Evolutionary conservation across 169 alveolate species (phyloP).

Genomic region (Sarcocystis neurona): DNA sequence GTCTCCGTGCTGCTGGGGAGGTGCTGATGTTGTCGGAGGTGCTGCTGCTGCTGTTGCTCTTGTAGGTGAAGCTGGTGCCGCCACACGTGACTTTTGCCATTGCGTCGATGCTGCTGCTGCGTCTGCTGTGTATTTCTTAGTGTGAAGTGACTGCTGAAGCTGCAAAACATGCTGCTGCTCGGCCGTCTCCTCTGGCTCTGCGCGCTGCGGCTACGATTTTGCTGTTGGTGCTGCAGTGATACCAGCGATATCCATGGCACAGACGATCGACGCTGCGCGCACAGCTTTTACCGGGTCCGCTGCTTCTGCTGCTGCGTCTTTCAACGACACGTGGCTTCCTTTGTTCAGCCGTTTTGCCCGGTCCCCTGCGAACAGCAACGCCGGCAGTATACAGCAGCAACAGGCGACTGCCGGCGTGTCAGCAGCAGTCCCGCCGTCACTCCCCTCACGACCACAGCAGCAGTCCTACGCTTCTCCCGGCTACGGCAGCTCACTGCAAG

Average conservation of each 20-base stretch:
- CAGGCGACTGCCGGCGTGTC: no score
- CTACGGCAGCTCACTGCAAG: no score
- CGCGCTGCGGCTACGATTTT: no score
- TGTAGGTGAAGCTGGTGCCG: background rate
- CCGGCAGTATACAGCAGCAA: no score
- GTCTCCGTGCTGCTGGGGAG: background rate
- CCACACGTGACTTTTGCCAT: background rate
- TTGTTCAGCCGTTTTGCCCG: no score
- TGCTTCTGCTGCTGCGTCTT: no score
- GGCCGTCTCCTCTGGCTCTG: background rate
- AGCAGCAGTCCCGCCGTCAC: no score
- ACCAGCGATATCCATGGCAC: constrained; percentile 22
- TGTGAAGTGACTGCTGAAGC: background rate
- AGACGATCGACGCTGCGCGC: constrained; percentile 30
- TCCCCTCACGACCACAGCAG: no score
- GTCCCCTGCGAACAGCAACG: no score
- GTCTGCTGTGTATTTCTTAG: background rate
- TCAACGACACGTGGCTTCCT: no score
- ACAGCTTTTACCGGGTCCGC: no score
- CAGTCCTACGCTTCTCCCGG: no score
- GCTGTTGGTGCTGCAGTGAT: background rate
- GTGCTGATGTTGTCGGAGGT: background rate
- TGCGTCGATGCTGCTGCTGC: background rate
- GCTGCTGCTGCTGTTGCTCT: background rate
- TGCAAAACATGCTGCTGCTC: background rate